Evolutionary conservation across 768 basidiomycete genomes (phyloP), one percentile per base, ranked within the genome.

Genomic region (Pleurotus giganteus): DNA sequence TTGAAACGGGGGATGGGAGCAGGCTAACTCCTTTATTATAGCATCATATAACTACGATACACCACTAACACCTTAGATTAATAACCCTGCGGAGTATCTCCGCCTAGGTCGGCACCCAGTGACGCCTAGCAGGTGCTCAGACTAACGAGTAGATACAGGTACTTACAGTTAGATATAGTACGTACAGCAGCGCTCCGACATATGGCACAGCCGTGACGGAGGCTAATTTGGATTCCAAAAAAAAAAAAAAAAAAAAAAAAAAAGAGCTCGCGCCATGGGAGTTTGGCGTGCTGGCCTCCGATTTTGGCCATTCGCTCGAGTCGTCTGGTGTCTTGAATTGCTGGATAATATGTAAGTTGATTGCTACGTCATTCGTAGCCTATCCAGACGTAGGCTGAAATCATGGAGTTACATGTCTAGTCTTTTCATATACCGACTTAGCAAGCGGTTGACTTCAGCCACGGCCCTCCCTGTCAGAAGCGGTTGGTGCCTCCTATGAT

Each of bases 321-420:
- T 66, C 2, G 71, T 69, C 57, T 72, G 68, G 70, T 56, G 64
- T 17, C 53, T 70, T 24, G 68, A 73, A 53, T 63, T 73, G 36
- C 57, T 68, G 7, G 71, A 72, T 56, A 71, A 70, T 19, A 57
- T 62, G 71, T 71, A 56, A 50, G 72, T 63, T 12, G 27, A 4
- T 29, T 21, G 31, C 31, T 6, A 32, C 13, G 31, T 32, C 24
- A 3, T 21, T 32, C 27, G 29, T 55, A 45, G 12, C 21, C 13
- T 19, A 19, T 17, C 11, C 15, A 6, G 17, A 23, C 26, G 13
- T 12, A 7, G 5, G 19, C 46, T 47, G 46, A 51, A 23, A 13
- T 37, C 4, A n/a, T 36, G 15, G 7, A 51, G 49, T 17, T 51
- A 51, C 26, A 51, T 51, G 49, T 51, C 49, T 2, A 37, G 32